These are phyloP conservation scores for Penicillium oxalicum DNA, from an alignment of 2,329 filamentous ascomycete genomes.

Conservation along the genomic window DNA sequence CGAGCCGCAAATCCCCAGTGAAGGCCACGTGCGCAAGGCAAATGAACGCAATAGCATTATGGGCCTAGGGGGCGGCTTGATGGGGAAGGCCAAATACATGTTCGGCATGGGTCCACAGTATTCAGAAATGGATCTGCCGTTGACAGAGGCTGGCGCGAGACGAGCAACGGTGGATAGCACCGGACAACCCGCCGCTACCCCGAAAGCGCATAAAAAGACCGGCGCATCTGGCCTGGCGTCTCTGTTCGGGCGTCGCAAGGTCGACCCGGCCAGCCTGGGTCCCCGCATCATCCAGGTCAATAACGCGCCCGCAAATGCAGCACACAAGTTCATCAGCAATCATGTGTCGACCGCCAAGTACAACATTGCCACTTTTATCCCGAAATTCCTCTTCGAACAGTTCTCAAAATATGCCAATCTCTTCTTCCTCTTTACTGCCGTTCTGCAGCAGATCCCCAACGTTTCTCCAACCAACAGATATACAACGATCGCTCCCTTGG, in stretches of 20 bases:
- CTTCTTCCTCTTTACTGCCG: slow-evolving; percentile 97
- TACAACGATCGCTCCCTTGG: slow-evolving; percentile 91
- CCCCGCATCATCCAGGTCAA: slow-evolving; percentile 93
- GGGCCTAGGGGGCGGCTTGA: slow-evolving; percentile 74
- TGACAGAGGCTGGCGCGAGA: slow-evolving; percentile 68
- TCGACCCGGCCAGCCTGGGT: slow-evolving; percentile 83
- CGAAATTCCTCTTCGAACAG: slow-evolving; percentile 96
- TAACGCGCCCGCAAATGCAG: slow-evolving; percentile 85
- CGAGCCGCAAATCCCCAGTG: slow-evolving; percentile 33
- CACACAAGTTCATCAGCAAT: slow-evolving; percentile 90
- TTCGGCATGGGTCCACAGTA: slow-evolving; percentile 80
- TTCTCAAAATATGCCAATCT: slow-evolving; percentile 99
- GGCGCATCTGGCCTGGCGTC: slow-evolving; percentile 80
- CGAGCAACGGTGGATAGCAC: slow-evolving; percentile 42
- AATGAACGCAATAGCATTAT: slow-evolving; percentile 84
- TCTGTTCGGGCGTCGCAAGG: slow-evolving; percentile 75
- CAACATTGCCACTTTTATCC: slow-evolving; percentile 85
- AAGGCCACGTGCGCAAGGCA: slow-evolving; percentile 50
- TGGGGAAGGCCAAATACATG: slow-evolving; percentile 84
- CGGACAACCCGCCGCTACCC: slow-evolving; percentile 36
- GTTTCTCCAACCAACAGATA: slow-evolving; percentile 93
- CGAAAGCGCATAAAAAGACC: slow-evolving; percentile 53
- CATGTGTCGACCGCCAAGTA: slow-evolving; percentile 98
- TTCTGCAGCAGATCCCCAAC: slow-evolving; percentile 87
- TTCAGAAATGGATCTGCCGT: slow-evolving; percentile 94